A percentile compares a stretch with the other conserved stretches of the same genome.
Conservation (phyloP, 1,139 yeast genomes). For the Yamadazyma triangularis region DNA sequence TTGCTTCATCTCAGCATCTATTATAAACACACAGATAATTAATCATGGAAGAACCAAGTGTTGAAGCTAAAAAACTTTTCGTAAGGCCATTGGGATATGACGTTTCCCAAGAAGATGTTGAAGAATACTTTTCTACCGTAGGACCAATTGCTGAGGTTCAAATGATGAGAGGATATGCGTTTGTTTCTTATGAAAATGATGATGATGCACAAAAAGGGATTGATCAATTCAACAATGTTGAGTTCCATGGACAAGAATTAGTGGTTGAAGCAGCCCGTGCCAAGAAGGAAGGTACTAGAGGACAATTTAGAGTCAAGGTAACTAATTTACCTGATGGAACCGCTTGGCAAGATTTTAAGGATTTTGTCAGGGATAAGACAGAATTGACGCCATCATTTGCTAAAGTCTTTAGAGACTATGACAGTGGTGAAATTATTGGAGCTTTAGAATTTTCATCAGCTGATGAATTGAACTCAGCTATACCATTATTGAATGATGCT, state of each 20-base stretch:
- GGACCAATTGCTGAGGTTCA: slow-evolving; percentile 68
- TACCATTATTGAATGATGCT: slow-evolving; percentile 64
- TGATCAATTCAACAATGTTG: slow-evolving; percentile 54
- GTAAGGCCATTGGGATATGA: slow-evolving; percentile 39
- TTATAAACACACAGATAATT: too few relatives aligned
- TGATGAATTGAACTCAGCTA: slow-evolving; percentile 69
- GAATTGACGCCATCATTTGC: slow-evolving; percentile 66
- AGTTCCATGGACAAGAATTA: slow-evolving; percentile 59
- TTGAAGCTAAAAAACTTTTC: slow-evolving; percentile 31
- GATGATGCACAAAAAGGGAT: slow-evolving; percentile 67
- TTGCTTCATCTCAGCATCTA: neutral
- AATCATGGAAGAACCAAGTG: slow-evolving; percentile 2
- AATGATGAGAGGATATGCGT: slow-evolving; percentile 72
- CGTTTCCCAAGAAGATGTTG: slow-evolving; percentile 53
- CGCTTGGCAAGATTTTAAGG: slow-evolving; percentile 84
- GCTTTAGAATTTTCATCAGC: slow-evolving; percentile 73
- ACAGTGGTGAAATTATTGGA: slow-evolving; percentile 62
- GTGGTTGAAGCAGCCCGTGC: slow-evolving; percentile 68
- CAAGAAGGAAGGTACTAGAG: slow-evolving; percentile 55
- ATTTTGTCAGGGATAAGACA: slow-evolving; percentile 68
- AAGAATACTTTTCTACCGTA: slow-evolving; percentile 59
- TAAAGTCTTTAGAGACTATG: slow-evolving; percentile 60
- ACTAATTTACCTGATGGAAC: slow-evolving; percentile 68
- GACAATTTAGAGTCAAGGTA: slow-evolving; percentile 68
- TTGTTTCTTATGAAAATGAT: slow-evolving; percentile 62